Conservation (phyloP, 2,329 filamentous ascomycete genomes). For the Fusarium burgessii region DNA sequence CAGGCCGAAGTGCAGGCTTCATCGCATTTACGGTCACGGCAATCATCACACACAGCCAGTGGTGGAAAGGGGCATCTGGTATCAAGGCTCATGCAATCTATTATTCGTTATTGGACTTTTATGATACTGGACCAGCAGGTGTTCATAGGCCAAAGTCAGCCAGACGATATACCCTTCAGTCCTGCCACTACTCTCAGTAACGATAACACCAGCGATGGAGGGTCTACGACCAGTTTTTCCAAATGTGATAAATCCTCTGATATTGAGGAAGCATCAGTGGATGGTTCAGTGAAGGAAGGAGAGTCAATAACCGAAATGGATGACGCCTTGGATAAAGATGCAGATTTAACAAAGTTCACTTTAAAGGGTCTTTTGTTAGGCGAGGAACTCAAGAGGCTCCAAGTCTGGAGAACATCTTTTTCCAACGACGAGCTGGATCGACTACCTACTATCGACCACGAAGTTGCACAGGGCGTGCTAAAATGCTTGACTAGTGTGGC, state of each 20-base stretch:
- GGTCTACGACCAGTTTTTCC: neutral
- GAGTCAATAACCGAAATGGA: neutral
- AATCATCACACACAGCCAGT: neutral
- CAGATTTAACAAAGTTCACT: neutral
- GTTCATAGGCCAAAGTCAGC: neutral
- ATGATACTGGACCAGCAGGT: neutral
- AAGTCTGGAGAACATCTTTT: conserved; percentile 13
- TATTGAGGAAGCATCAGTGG: neutral
- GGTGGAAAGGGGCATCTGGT: neutral
- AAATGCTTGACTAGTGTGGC: conserved; percentile 5
- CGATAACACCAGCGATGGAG: neutral
- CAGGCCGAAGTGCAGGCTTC: neutral
- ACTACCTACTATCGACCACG: neutral
- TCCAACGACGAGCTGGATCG: conserved; percentile 8
- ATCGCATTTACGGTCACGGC: neutral
- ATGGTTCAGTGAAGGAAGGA: neutral
- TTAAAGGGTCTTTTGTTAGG: neutral
- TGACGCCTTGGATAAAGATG: neutral
- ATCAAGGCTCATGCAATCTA: neutral
- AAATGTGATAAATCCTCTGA: neutral
- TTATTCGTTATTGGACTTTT: neutral
- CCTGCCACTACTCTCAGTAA: conserved; percentile 5
- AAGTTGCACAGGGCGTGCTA: neutral
- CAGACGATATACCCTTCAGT: neutral
- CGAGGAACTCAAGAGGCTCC: conserved; percentile 12